Evolutionary conservation across 805 yeast species (phyloP), one percentile per base, ranked within the genome.

Genomic region (Candida yuanshanica): DNA sequence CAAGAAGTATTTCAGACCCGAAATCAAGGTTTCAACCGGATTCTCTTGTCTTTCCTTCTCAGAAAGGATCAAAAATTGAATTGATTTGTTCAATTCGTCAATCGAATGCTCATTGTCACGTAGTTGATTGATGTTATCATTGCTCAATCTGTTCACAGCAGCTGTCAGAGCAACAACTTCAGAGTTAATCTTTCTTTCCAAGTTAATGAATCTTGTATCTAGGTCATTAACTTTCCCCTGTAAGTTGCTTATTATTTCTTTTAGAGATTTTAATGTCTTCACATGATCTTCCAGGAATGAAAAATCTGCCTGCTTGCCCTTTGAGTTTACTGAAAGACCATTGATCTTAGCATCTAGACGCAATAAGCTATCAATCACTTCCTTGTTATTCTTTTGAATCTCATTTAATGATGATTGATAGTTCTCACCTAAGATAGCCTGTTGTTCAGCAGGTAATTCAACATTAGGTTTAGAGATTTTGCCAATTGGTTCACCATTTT

Each of bases 401-500:
- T 41, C 33, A 11, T 48, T 50, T 18, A 51, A 17, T 3, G 46
- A 18, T 0, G 25, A 37, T 17, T 45, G 35, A 27, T 38, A 38
- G 12, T 42, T n/a, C n/a, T n/a, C 21, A 29, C 36, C 26, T n/a
- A 25, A 14, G 24, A 21, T 32, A 16, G 32, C 1, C 6, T 14
- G 16, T 14, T 14, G 14, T 13, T 40, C 45, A 5, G 16, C 23
- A 33, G 16, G 39, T n/a, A 3, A 42, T 18, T 53, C 51, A 22
- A 49, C 47, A 18, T 50, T 44, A 4, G 54, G 49, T 11, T 34
- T 40, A 18, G 35, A 29, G 6, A 49, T 45, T 17, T 56, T 56
- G 38, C 51, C 64, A 6, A 58, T 53, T 13, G 58, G 46, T 11
- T 61, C 56, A 27, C 58, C 62, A 20, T 58, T 65, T 24, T 54